Evolutionary conservation across 352 stramenopile species (phyloP), one percentile per base, ranked within the genome.

Genomic region (Phytopythium sindhum): DNA sequence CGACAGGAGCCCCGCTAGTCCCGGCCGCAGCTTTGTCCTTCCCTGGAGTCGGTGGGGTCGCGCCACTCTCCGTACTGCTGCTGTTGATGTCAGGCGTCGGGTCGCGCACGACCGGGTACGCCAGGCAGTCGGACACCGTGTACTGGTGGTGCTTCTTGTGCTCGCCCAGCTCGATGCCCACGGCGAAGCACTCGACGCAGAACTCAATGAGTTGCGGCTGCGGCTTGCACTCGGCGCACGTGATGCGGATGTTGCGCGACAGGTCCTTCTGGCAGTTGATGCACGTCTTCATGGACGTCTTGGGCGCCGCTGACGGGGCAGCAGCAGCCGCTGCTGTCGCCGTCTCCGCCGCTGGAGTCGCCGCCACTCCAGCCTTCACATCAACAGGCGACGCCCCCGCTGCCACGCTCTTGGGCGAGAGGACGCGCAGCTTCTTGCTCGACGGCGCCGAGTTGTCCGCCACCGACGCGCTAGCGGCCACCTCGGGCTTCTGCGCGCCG

Each of bases 171-270:
- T 96, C 86, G 10, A 77, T 78, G 17, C 89, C 85, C 33, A 92
- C 84, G 31, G 85, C 84, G 57, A 99, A 98, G 72, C 97, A 99
- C 69, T 99, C 95, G 68, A 98, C 80, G 69, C 97, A 99, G 4
- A 99, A 75, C 69, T 93, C 87, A n/a, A 89, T 73, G 28, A 88
- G 68, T n/a, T 73, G 75, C 41, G 77, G 72, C 60, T 74, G 52
- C 45, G 74, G 69, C 48, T 28, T 56, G 65, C 87, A 95, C 68
- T 95, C 87, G 61, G 78, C 78, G 72, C 87, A 95, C 44, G 83
- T 90, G 63, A 95, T 86, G 68, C 87, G 84, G 66, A 95, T 93
- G 75, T 82, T 91, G 73, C 87, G 84, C 60, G 80, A 75, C 59
- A 93, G 71, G 64, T 95, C 84, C 64, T 92, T 91, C 66, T 92